A percentile compares a stretch with the other conserved stretches of the same genome.
phyloP scores from a whole-genome alignment of 495 filamentous ascomycete genomes.

The Staphylotrichum longicolle region DNA sequence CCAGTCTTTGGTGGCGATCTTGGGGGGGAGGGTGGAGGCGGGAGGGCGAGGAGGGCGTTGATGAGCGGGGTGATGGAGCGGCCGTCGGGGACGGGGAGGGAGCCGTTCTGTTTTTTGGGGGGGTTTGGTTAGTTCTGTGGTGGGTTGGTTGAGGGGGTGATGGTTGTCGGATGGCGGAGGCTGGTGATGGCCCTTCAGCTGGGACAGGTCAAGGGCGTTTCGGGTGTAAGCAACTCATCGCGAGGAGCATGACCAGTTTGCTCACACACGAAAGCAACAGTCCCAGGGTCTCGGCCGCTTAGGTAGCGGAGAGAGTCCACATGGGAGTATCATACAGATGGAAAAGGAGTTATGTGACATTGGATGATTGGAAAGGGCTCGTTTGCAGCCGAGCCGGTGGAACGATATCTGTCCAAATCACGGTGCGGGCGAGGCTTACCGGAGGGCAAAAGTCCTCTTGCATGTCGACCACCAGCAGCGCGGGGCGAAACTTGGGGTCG shows the following conservation, averaged over 20 bases:
- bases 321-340: too few species aligned
- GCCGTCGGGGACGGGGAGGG: constrained; percentile 72
- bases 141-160: not conserved
- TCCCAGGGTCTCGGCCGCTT: not conserved
- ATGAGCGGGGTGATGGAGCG: constrained; percentile 66
- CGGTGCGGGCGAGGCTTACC: constrained; percentile 46
- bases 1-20: constrained; percentile 85
- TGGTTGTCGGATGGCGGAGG: not conserved
- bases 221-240: too few species aligned
- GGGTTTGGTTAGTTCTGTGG: constrained; percentile 1
- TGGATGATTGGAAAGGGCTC: not conserved
- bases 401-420: not conserved
- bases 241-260: too few species aligned
- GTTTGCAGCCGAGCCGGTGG: not conserved
- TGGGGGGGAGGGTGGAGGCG: constrained; percentile 55
- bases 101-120: constrained; percentile 75
- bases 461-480: constrained; percentile 74
- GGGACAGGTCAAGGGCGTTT: not conserved
- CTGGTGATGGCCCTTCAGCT: not conserved
- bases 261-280: too few species aligned
- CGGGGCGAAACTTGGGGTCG: constrained; percentile 36
- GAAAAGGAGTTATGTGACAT: not conserved
- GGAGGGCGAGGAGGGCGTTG: constrained; percentile 71
- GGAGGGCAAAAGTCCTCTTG: constrained; percentile 98
- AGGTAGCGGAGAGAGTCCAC: not conserved